Conservation (phyloP, 441 rosid species). For the Isatis lusitanica region DNA sequence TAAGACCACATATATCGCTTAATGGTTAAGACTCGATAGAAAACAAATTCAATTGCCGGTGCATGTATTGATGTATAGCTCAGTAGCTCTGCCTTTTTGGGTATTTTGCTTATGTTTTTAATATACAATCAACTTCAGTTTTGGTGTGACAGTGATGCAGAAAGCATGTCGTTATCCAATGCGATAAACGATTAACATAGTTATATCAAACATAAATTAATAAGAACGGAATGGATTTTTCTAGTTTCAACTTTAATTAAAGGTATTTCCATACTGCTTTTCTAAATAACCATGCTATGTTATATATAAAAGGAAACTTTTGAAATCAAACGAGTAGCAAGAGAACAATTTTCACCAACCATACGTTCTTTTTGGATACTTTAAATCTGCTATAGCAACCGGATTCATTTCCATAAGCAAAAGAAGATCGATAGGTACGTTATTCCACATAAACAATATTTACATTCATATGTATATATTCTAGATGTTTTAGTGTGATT, state of each 20-base stretch:
- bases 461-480: background rate
- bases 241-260: background rate
- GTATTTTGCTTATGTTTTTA: too few relatives aligned
- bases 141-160: background rate
- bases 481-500: background rate
- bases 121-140: background rate
- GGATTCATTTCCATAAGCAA: background rate
- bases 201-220: background rate
- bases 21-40: constrained; percentile 9
- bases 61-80: constrained; percentile 12
- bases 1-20: constrained; percentile 7
- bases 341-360: constrained; percentile 3
- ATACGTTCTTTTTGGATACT: background rate
- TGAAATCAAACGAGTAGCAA: background rate
- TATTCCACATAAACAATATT: background rate
- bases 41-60: constrained; percentile 4
- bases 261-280: background rate
- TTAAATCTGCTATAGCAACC: background rate
- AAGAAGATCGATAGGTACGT: background rate
- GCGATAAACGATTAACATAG: background rate
- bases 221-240: background rate
- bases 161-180: background rate
- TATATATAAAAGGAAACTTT: background rate
- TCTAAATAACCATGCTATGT: background rate
- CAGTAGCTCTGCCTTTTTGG: background rate